Percentiles rank a stretch among this genome's conserved stretches.
These are phyloP conservation scores for Clavispora asparagi DNA, from an alignment of 805 yeast species.

Conservation along the genomic window DNA sequence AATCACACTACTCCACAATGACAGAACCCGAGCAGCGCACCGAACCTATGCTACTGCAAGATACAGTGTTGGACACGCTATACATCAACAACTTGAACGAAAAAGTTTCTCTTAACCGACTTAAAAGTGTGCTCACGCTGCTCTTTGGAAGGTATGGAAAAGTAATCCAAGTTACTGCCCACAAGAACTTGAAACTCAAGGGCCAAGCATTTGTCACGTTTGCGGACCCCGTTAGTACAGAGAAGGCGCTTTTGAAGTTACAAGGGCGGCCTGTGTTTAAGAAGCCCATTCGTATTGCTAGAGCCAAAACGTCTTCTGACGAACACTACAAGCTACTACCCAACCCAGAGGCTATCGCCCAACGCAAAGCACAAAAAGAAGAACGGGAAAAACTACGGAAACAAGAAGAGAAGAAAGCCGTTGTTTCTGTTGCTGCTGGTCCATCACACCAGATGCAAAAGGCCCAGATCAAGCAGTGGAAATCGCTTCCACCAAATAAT, in stretches of 20 bases:
- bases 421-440: conserved; percentile 1
- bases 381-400: conserved; percentile 12
- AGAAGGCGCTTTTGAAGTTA: conserved; percentile 38
- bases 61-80: conserved; percentile 23
- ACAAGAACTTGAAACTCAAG: conserved; percentile 56
- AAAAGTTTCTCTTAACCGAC: conserved; percentile 48
- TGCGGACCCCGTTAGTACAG: conserved; percentile 36
- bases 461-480: conserved; percentile 13
- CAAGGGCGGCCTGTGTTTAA: conserved; percentile 41
- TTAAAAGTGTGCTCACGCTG: conserved; percentile 39
- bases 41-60: not conserved
- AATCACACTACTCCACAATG: not conserved
- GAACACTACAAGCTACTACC: conserved; percentile 9
- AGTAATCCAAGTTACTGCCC: conserved; percentile 49
- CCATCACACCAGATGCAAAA: conserved; percentile 3
- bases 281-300: conserved; percentile 42
- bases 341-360: conserved; percentile 5
- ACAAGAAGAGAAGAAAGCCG: conserved; percentile 9
- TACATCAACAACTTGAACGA: conserved; percentile 74
- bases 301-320: conserved; percentile 45
- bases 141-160: conserved; percentile 44
- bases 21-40: not conserved
- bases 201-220: conserved; percentile 83
- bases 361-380: conserved; percentile 18
- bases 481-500: conserved; percentile 58